Evolutionary conservation across 1,284 basidiomycete species (phyloP), one percentile per base, ranked within the genome.

Genomic region (Trichosporon coremiiforme): DNA sequence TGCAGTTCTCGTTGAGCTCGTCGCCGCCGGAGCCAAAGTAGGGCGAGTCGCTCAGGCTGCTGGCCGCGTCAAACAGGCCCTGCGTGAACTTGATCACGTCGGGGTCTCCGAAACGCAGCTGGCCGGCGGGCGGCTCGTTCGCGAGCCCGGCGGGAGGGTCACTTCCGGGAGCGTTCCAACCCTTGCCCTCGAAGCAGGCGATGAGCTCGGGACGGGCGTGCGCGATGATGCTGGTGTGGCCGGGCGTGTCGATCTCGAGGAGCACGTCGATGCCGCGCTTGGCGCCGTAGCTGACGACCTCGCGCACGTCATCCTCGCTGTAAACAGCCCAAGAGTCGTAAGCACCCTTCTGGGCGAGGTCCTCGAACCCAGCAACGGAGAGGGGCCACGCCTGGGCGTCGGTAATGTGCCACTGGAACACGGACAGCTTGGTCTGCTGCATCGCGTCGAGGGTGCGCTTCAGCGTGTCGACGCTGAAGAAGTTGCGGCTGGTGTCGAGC

Each of bases 11-110:
- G 77, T 93, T 93, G 72, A 94, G 80, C 81, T 95, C 93, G 78
- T 95, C 93, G 0, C 93, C 93, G 1, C 93, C 93, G 0, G 91
- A 91, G 73, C 88, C 89, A 78, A 95, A 88, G 70, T 91, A 85
- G 31, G 80, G 85, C 17, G 89, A 69, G 20, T 36, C 38, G 2
- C 69, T 60, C 15, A 79, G 73, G 1, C 66, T 50, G 2, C 69
- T 68, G 2, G 83, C 75, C 2, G 74, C 68, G 1, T 74, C 73
- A 72, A 90, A 85, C 35, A 91, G 77, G 9, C 80, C 79, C 6
- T 81, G 77, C 9, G 87, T 86, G 74, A 87, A 89, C 10, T 85
- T 80, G 66, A 82, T 76, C 0, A 85, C 86, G 12, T 76, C 76
- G 41, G 82, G 75, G 3, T 87, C 86, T 2, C 90, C 88, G 73